Evolutionary conservation across 192 early-diverging fungal species (phyloP).

Genomic region (Lunasporangiospora selenospora): DNA sequence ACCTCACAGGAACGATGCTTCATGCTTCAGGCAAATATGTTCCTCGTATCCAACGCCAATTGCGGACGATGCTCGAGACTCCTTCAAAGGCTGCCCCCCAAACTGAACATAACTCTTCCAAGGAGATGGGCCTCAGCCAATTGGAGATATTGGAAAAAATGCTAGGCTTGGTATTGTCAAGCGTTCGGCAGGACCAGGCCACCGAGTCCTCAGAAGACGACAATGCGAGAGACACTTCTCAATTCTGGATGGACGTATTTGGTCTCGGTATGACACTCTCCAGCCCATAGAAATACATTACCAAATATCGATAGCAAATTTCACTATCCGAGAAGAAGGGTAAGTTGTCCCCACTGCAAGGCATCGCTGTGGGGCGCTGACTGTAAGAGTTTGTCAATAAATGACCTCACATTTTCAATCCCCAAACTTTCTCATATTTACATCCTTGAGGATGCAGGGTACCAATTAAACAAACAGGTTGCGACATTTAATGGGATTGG

Average conservation of each 20-base stretch:
- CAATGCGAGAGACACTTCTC: background rate
- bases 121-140: too few relatives aligned
- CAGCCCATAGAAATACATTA: background rate
- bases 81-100: background rate
- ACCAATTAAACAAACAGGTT: too few relatives aligned
- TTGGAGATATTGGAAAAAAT: slow-evolving; percentile 17
- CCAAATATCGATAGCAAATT: too few relatives aligned
- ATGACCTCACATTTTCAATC: too few relatives aligned
- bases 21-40: slow-evolving; percentile 46
- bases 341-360: background rate
- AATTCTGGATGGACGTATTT: slow-evolving; percentile 8
- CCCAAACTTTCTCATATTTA: too few relatives aligned
- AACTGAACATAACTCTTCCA: background rate
- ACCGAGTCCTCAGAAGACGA: background rate
- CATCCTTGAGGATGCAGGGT: too few relatives aligned
- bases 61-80: slow-evolving; percentile 11
- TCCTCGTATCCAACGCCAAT: slow-evolving; percentile 33
- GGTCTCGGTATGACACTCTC: slow-evolving; percentile 8
- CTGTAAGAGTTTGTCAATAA: too few relatives aligned
- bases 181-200: slow-evolving; percentile 17
- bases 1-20: slow-evolving; percentile 30
- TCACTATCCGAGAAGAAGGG: background rate
- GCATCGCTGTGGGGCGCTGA: too few relatives aligned
- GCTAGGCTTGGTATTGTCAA: slow-evolving; percentile 11
- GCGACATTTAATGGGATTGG: too few relatives aligned